Evolutionary conservation across 2,329 filamentous ascomycete species (phyloP), one percentile per base, ranked within the genome.

Genomic region (Apiospora koreana): DNA sequence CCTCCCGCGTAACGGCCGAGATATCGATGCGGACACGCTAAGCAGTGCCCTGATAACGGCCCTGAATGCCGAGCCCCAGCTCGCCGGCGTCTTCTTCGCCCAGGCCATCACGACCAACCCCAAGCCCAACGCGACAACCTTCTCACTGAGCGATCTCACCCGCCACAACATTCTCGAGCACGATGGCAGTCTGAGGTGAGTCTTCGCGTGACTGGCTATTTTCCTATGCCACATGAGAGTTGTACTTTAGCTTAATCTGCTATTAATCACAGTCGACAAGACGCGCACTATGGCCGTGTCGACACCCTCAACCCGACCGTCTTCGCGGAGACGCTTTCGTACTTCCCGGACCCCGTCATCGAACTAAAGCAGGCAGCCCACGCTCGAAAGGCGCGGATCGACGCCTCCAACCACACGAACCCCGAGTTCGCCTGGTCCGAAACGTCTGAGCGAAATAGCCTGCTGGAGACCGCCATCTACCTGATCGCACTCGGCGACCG

Each of bases 91-190:
- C 5, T 45, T 75, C 38, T 73, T 73, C 65, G 6, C 64, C 2
- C 43, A 68, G 14, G 74, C 74, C 6, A 48, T 65, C 14, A 69
- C 66, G 18, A 74, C 73, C 38, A 74, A 73, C 64, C 74, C 71
- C 25, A 14, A 65, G 8, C 71, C 73, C 7, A 74, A 75, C 58
- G 68, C 74, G 6, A 72, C 72, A 23, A 69, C 23, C 8, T 74
- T 74, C 41, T 69, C 72, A 21, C 67, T 76, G 38, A 48, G 71
- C 46, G 65, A 74, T 38, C 73, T 76, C 3, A 72, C 69, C 31
- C 70, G 69, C 50, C 73, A 76, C 41, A 73, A 74, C 23, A 58
- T 75, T 14, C 35, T 76, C n/a, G 74, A 76, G 50, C 74, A 76
- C n/a, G 74, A 76, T 62, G 72, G 41, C 25, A 75, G 73, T 48